Evolutionary conservation across 2,329 filamentous ascomycete genomes (phyloP).

Genomic region (Aspergillus ustus): DNA sequence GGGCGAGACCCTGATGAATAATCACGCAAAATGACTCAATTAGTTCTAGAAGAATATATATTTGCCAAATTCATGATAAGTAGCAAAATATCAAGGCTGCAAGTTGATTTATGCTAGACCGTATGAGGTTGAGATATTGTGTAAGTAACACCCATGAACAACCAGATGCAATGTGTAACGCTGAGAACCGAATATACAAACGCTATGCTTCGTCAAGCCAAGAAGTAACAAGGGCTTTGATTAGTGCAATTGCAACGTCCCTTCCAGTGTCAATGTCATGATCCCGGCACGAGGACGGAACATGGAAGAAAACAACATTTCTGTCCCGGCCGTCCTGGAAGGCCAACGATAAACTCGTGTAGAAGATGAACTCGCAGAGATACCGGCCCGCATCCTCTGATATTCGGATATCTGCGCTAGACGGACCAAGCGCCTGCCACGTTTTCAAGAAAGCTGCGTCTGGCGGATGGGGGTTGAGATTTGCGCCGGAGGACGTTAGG

Average conservation of each 20-base stretch:
- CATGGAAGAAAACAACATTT: constrained; percentile 72
- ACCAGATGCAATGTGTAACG: not conserved
- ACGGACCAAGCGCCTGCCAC: constrained; percentile 40
- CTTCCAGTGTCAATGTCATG: constrained; percentile 46
- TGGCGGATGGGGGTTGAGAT: constrained; percentile 33
- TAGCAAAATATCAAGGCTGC: not conserved
- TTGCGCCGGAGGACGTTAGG: not conserved
- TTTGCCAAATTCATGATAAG: too few species aligned
- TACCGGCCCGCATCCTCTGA: constrained; percentile 74
- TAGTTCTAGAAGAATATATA: not conserved
- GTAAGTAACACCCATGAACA: not conserved
- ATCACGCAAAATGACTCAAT: not conserved
- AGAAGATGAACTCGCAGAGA: constrained; percentile 80
- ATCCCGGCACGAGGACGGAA: constrained; percentile 64
- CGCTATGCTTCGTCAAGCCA: constrained; percentile 37
- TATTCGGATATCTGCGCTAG: constrained; percentile 53
- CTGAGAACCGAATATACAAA: not conserved
- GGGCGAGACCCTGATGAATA: not conserved
- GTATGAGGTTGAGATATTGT: not conserved
- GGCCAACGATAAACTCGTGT: constrained; percentile 63
- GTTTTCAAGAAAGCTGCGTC: constrained; percentile 38
- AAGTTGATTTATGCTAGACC: not conserved
- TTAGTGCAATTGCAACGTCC: constrained; percentile 48
- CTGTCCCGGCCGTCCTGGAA: constrained; percentile 36
- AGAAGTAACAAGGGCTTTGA: constrained; percentile 47